Conservation (phyloP, 1,284 basidiomycete genomes). For the Moesziomyces antarcticus region DNA sequence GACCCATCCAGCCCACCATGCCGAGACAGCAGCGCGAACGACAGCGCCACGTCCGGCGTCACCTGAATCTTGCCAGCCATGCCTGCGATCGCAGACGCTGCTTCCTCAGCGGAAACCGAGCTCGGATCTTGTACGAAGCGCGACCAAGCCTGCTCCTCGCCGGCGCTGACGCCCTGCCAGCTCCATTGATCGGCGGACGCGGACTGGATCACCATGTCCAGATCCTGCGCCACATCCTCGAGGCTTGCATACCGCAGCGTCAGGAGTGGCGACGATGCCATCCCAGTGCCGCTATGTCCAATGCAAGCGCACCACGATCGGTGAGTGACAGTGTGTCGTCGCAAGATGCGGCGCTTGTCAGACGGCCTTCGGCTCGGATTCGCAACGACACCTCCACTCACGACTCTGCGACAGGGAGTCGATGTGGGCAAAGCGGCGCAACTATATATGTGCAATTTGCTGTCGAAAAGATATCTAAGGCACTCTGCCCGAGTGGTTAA, state of each 20-base stretch:
- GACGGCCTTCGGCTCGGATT: too few relatives aligned
- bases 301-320: neutral
- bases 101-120: neutral
- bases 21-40: slow-evolving; percentile 15
- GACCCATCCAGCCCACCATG: neutral
- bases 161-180: slow-evolving; percentile 19
- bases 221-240: slow-evolving; percentile 39
- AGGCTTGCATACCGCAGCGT: slow-evolving; percentile 19
- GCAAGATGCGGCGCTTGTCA: neutral
- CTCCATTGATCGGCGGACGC: slow-evolving; percentile 20
- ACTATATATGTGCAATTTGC: neutral
- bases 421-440: too few relatives aligned
- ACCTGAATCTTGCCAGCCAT: slow-evolving; percentile 15
- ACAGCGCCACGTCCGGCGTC: neutral
- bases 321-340: too few relatives aligned
- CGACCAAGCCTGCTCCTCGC: slow-evolving; percentile 7
- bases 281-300: slow-evolving; percentile 9
- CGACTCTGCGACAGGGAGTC: neutral
- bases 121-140: slow-evolving; percentile 10
- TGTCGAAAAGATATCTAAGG: neutral
- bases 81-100: slow-evolving; percentile 1
- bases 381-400: slow-evolving; percentile 3
- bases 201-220: slow-evolving; percentile 46
- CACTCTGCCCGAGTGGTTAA: slow-evolving; percentile 50
- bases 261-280: slow-evolving; percentile 20